Percentiles rank a stretch among this genome's conserved stretches.
phyloP scores from a whole-genome alignment of 2,329 filamentous ascomycete genomes.

The Sarocladium kiliense region DNA sequence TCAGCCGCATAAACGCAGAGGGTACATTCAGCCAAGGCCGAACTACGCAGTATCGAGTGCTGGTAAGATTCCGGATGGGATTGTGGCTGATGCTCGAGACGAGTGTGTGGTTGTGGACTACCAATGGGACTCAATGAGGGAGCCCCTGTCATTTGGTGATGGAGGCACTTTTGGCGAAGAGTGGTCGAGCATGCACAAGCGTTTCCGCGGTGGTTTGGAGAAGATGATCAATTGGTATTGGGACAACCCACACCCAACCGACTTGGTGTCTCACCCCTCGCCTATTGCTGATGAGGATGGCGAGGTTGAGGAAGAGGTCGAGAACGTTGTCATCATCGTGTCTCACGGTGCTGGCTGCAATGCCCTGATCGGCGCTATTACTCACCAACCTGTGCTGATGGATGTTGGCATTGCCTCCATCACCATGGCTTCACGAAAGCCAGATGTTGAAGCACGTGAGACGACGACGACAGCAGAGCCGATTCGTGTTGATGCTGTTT shows the following conservation, averaged over 20 bases:
- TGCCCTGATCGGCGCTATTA: conserved; percentile 86
- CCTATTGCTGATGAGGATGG: conserved; percentile 51
- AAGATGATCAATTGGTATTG: conserved; percentile 80
- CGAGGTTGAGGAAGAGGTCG: conserved; percentile 62
- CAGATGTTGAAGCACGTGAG: conserved; percentile 25
- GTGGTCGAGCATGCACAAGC: conserved; percentile 91
- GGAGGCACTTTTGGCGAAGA: conserved; percentile 88
- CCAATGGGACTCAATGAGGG: conserved; percentile 89
- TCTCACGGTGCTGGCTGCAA: conserved; percentile 97
- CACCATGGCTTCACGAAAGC: conserved; percentile 74
- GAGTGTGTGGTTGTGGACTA: conserved; percentile 84
- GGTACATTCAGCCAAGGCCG: conserved; percentile 73
- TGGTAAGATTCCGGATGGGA: conserved; percentile 79
- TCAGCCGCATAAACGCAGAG: conserved; percentile 24
- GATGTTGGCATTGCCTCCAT: conserved; percentile 88
- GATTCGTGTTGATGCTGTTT: conserved; percentile 53
- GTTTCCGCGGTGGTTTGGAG: conserved; percentile 76
- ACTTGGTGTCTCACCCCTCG: conserved; percentile 41
- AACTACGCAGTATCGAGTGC: conserved; percentile 77
- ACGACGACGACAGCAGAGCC: not conserved
- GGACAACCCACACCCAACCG: conserved; percentile 37
- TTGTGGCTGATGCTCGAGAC: conserved; percentile 85
- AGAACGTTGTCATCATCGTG: conserved; percentile 79
- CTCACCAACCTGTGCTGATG: conserved; percentile 83
- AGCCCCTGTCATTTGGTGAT: conserved; percentile 75